Percentiles rank a stretch among this genome's conserved stretches.
phyloP scores from a whole-genome alignment of 2,329 filamentous ascomycete species.

The Penicillium glabrum region DNA sequence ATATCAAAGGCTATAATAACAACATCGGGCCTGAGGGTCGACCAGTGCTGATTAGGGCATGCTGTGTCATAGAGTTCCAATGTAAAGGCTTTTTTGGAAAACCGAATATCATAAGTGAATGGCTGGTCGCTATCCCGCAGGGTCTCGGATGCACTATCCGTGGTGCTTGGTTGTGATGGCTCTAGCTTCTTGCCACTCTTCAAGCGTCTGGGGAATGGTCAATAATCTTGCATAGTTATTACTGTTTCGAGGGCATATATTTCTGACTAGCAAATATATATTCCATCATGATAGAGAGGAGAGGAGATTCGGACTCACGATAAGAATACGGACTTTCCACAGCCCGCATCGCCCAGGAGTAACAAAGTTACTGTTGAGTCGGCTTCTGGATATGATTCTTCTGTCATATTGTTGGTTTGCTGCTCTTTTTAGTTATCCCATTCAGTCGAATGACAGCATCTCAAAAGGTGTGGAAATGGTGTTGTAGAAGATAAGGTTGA shows the following conservation, averaged over 20 bases:
- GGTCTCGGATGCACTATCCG: slow-evolving; percentile 38
- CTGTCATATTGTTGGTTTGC: neutral
- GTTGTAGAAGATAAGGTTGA: neutral
- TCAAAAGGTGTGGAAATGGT: neutral
- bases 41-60: slow-evolving; percentile 56
- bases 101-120: slow-evolving; percentile 58
- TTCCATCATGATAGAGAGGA: neutral
- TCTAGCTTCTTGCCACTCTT: slow-evolving; percentile 17
- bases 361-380: slow-evolving; percentile 44
- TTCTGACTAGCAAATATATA: neutral
- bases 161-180: slow-evolving; percentile 22
- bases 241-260: neutral
- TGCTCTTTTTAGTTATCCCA: neutral
- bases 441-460: neutral
- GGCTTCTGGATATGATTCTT: slow-evolving; percentile 3
- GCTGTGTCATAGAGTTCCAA: slow-evolving; percentile 59
- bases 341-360: slow-evolving; percentile 58
- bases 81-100: slow-evolving; percentile 56
- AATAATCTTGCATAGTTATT: neutral
- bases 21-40: slow-evolving; percentile 54
- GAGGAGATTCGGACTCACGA: slow-evolving; percentile 49
- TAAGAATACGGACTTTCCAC: slow-evolving; percentile 64
- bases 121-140: slow-evolving; percentile 59
- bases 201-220: slow-evolving; percentile 12
- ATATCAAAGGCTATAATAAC: slow-evolving; percentile 62